These are phyloP conservation scores for Alternaria panax DNA, from an alignment of 2,329 filamentous ascomycete species.

Conservation along the genomic window DNA sequence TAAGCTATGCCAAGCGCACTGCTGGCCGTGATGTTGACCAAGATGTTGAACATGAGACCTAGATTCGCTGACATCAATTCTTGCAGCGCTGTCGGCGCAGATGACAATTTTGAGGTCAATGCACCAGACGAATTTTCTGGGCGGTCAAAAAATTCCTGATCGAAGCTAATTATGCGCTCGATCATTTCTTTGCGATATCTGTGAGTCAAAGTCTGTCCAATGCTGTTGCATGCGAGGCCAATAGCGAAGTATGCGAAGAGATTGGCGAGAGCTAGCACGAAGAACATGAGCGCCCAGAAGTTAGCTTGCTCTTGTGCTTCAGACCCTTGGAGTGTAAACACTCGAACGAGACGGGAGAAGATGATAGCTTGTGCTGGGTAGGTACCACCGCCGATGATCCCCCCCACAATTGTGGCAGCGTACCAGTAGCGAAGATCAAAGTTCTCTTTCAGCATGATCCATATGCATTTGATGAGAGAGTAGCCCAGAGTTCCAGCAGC, in stretches of 20 bases:
- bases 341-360: conserved; percentile 20
- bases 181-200: conserved; percentile 17
- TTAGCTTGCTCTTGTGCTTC: conserved; percentile 20
- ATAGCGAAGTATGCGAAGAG: conserved; percentile 48
- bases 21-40: conserved; percentile 15
- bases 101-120: conserved; percentile 63
- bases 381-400: conserved; percentile 3
- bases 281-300: conserved; percentile 37
- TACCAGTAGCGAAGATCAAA: conserved; percentile 7
- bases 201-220: conserved; percentile 45
- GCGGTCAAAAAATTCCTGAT: conserved; percentile 85
- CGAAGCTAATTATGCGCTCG: conserved; percentile 70
- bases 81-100: conserved; percentile 60
- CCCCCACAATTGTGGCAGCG: neutral
- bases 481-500: conserved; percentile 16
- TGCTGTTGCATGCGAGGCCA: conserved; percentile 72
- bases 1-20: conserved; percentile 20
- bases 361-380: conserved; percentile 25
- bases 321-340: conserved; percentile 25
- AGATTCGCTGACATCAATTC: conserved; percentile 27
- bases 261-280: conserved; percentile 24
- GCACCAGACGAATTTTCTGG: conserved; percentile 89
- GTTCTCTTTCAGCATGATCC: conserved; percentile 24
- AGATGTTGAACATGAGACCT: conserved; percentile 16
- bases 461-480: conserved; percentile 17